Evolutionary conservation across 306 rosid genomes (phyloP).

Genomic region (Rubus parviflorus): DNA sequence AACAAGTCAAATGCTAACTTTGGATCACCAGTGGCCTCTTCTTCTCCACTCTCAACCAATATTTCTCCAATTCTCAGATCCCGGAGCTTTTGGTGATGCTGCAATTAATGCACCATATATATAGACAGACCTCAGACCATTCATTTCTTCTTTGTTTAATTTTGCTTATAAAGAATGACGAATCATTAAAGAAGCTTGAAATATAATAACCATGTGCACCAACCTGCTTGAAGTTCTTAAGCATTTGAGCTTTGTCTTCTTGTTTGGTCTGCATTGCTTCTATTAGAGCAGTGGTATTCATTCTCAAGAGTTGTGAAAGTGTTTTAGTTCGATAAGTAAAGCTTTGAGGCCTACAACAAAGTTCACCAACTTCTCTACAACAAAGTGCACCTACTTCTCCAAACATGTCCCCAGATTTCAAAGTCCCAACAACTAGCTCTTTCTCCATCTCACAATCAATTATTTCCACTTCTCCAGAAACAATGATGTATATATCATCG

Average conservation of each 20-base stretch:
- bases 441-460: slow-evolving; percentile 49
- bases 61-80: slow-evolving; percentile 47
- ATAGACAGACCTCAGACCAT: neutral
- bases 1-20: slow-evolving; percentile 48
- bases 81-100: slow-evolving; percentile 69
- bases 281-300: slow-evolving; percentile 56
- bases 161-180: neutral
- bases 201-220: neutral
- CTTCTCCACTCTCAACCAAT: slow-evolving; percentile 47
- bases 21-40: slow-evolving; percentile 42
- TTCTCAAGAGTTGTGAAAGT: slow-evolving; percentile 78
- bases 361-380: slow-evolving; percentile 74
- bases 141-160: neutral
- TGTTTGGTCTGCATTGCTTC: slow-evolving; percentile 60
- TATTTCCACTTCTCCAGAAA: slow-evolving; percentile 85
- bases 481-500: slow-evolving; percentile 79
- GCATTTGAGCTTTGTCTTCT: slow-evolving; percentile 53
- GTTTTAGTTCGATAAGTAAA: slow-evolving; percentile 76
- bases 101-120: slow-evolving; percentile 19
- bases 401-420: slow-evolving; percentile 64
- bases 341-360: slow-evolving; percentile 64
- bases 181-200: neutral
- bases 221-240: slow-evolving; percentile 77
- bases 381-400: slow-evolving; percentile 88
- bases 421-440: slow-evolving; percentile 58